These are phyloP conservation scores for Ophiostoma quercus DNA, from an alignment of 2,329 filamentous ascomycete genomes.

Conservation along the genomic window DNA sequence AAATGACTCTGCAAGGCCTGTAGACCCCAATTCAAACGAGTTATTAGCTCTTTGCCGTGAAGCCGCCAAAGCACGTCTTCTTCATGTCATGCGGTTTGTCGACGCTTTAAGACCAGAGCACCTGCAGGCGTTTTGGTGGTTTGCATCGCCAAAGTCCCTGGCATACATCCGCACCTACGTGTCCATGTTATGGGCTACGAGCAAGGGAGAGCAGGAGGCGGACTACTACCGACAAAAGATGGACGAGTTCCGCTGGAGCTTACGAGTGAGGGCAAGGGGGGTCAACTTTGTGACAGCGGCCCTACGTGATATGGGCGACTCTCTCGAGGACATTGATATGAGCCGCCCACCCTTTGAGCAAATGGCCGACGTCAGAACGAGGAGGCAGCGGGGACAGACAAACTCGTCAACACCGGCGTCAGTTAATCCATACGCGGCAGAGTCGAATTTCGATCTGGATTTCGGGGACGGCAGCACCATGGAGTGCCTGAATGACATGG, in stretches of 20 bases:
- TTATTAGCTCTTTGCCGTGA: background rate
- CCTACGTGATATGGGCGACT: background rate
- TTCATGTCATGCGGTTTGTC: background rate
- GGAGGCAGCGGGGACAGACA: background rate
- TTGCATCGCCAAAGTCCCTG: background rate
- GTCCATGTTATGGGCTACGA: slow-evolving; percentile 40
- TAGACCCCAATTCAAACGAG: too few species aligned
- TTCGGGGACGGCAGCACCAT: background rate
- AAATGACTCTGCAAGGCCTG: background rate
- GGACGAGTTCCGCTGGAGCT: slow-evolving; percentile 40
- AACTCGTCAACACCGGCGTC: background rate
- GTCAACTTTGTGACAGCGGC: background rate
- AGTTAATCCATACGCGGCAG: background rate
- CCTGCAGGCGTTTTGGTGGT: background rate
- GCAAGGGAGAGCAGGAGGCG: slow-evolving; percentile 37
- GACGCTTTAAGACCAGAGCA: background rate
- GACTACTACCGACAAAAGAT: slow-evolving; percentile 38
- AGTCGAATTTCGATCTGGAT: background rate
- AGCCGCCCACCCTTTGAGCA: background rate
- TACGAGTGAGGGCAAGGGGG: background rate
- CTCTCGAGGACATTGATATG: background rate
- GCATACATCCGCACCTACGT: slow-evolving; percentile 39
- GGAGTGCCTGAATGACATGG: background rate
- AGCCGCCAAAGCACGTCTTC: background rate
- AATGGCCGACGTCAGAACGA: background rate